phyloP scores from a whole-genome alignment of 768 basidiomycete genomes.

The Baorangia bicolor region DNA sequence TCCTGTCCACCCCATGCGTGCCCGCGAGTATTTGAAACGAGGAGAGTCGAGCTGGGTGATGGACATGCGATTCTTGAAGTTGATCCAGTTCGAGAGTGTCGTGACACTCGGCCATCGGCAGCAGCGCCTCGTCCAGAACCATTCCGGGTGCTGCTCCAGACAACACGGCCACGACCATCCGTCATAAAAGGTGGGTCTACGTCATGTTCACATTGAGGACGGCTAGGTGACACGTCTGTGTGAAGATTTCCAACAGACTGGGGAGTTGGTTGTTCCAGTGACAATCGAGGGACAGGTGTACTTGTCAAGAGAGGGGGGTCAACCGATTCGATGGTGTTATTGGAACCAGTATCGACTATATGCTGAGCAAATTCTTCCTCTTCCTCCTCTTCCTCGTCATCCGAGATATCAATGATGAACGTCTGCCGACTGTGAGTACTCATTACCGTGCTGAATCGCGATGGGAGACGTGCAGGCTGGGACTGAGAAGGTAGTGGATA shows the following conservation, averaged over 20 bases:
- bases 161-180: conserved; percentile 63
- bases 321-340: background rate
- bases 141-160: conserved; percentile 38
- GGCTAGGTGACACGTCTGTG: conserved; percentile 4
- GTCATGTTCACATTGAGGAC: conserved; percentile 32
- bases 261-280: background rate
- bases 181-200: conserved; percentile 56
- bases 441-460: conserved; percentile 30
- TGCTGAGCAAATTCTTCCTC: conserved; percentile 6
- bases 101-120: conserved; percentile 22
- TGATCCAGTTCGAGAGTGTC: conserved; percentile 23
- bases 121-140: conserved; percentile 15
- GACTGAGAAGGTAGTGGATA: background rate
- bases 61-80: conserved; percentile 18
- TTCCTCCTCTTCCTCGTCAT: conserved; percentile 29
- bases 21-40: conserved; percentile 15
- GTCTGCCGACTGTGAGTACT: conserved; percentile 22
- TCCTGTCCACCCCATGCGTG: conserved; percentile 23
- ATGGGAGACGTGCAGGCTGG: conserved; percentile 8
- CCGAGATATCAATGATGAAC: conserved; percentile 34
- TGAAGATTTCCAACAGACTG: conserved; percentile 4
- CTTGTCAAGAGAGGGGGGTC: background rate
- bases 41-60: conserved; percentile 7
- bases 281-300: background rate
- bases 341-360: background rate